Conservation (phyloP, 2,329 filamentous ascomycete genomes). For the Colletotrichum coccodes region DNA sequence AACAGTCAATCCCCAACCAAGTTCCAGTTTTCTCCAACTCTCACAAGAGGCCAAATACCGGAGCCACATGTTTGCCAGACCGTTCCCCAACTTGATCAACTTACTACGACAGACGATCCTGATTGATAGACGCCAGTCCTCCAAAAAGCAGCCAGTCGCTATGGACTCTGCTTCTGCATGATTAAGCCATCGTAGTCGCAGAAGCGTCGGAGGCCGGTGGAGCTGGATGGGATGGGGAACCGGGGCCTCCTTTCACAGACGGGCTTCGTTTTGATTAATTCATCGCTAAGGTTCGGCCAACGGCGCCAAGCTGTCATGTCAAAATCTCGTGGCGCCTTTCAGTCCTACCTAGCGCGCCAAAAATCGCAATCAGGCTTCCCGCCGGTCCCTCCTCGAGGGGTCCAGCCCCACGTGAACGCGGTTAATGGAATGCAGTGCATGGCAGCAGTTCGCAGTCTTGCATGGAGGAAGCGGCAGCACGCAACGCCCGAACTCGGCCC, state of each 20-base stretch:
- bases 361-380: not conserved
- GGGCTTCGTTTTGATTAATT: not conserved
- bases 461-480: not conserved
- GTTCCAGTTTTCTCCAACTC: slow-evolving; percentile 18
- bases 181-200: slow-evolving; percentile 2
- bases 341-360: not conserved
- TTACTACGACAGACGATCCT: not conserved
- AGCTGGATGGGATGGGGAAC: not conserved
- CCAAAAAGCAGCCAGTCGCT: too few relatives aligned
- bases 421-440: not conserved
- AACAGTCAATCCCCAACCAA: slow-evolving; percentile 7
- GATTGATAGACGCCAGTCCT: not conserved
- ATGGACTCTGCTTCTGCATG: not conserved
- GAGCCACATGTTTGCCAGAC: not conserved
- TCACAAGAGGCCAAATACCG: not conserved
- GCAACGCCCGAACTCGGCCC: slow-evolving; percentile 15
- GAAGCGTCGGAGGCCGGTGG: slow-evolving; percentile 17
- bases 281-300: slow-evolving; percentile 13
- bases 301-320: slow-evolving; percentile 21
- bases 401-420: not conserved
- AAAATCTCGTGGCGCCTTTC: slow-evolving; percentile 7
- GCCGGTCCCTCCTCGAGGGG: not conserved
- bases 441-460: not conserved
- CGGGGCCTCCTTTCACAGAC: not conserved
- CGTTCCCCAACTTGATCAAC: not conserved